phyloP scores from a whole-genome alignment of 1,284 basidiomycete species.

The Moniliophthora roreri region DNA sequence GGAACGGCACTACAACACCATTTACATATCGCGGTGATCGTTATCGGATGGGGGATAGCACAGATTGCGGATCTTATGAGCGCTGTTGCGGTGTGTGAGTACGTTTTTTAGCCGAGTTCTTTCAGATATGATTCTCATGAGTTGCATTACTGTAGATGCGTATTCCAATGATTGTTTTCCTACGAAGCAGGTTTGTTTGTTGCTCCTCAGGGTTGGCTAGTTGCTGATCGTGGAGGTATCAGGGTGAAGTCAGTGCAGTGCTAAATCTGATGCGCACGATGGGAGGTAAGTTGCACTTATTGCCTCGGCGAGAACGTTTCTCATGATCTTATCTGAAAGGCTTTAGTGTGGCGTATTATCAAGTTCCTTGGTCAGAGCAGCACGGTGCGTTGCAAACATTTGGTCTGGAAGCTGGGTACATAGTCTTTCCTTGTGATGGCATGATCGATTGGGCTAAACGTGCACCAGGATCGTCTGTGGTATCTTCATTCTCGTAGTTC shows the following conservation, averaged over 20 bases:
- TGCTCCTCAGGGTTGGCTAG: neutral
- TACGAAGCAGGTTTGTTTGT: constrained; percentile 26
- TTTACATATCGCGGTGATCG: constrained; percentile 37
- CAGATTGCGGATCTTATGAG: constrained; percentile 24
- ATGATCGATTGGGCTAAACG: neutral
- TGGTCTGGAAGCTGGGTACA: constrained; percentile 50
- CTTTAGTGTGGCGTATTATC: constrained; percentile 51
- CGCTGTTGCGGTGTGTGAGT: constrained; percentile 10
- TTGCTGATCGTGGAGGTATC: neutral
- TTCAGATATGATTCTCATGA: no score
- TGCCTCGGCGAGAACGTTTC: neutral
- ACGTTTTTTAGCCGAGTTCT: no score
- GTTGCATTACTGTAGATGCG: constrained; percentile 16
- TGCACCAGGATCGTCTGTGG: constrained; percentile 4
- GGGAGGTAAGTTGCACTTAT: constrained; percentile 29
- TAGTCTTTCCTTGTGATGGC: neutral
- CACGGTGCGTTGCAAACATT: constrained; percentile 52
- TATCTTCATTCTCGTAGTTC: constrained; percentile 2
- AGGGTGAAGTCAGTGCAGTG: constrained; percentile 49
- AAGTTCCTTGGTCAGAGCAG: constrained; percentile 54
- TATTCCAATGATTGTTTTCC: constrained; percentile 35
- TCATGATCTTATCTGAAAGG: constrained; percentile 14
- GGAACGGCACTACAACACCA: constrained; percentile 40
- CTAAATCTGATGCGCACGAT: constrained; percentile 45
- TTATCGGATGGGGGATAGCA: constrained; percentile 46